Percentiles rank a stretch among this genome's conserved stretches.
phyloP scores from a whole-genome alignment of 805 yeast genomes.

The Zygosaccharomyces kombuchaensis region DNA sequence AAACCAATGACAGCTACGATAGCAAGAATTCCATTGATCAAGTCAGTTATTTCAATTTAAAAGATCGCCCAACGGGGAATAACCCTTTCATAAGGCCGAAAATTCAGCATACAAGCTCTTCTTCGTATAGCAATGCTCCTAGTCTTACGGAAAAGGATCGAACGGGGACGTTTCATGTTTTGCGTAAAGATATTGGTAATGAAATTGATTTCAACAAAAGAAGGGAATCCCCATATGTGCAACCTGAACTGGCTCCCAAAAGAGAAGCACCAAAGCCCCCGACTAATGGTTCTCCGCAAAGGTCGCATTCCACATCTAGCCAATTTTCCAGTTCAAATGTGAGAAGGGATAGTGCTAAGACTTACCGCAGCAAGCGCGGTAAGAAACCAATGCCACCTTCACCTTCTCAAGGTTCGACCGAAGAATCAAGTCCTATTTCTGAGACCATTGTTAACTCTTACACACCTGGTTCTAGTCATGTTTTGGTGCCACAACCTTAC shows the following conservation, averaged over 20 bases:
- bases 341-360: conserved; percentile 18
- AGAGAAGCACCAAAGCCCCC: conserved; percentile 75
- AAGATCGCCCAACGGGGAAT: conserved; percentile 20
- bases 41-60: conserved; percentile 29
- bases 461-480: conserved; percentile 42
- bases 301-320: conserved; percentile 15
- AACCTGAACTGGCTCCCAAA: conserved; percentile 57
- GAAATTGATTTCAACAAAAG: conserved; percentile 82
- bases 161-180: conserved; percentile 56
- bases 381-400: conserved; percentile 23
- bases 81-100: conserved; percentile 15
- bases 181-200: conserved; percentile 55
- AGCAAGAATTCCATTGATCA: conserved; percentile 20
- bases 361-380: conserved; percentile 5
- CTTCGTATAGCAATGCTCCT: conserved; percentile 5
- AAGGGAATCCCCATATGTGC: conserved; percentile 66
- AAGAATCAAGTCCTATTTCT: conserved; percentile 13
- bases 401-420: conserved; percentile 5
- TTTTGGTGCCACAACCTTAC: conserved; percentile 42
- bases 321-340: conserved; percentile 15
- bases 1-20: background rate
- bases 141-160: conserved; percentile 12
- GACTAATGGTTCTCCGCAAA: conserved; percentile 24
- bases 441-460: conserved; percentile 35
- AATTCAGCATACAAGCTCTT: conserved; percentile 12